These are phyloP conservation scores for Silene uniflora DNA, from an alignment of 148 eudicot genomes.

Conservation along the genomic window DNA sequence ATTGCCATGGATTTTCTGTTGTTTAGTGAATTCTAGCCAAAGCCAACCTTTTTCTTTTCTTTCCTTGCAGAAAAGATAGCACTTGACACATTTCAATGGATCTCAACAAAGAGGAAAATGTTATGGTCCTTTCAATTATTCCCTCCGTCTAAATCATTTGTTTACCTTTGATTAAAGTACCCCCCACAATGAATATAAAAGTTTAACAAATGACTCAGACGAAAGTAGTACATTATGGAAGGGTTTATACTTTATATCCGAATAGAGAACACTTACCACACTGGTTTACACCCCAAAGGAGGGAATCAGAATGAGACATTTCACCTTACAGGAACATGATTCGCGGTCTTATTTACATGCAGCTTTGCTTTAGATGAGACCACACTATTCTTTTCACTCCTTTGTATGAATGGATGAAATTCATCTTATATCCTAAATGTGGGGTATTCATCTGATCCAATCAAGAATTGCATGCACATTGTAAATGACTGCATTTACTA, in stretches of 20 bases:
- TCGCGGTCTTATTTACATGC: not conserved
- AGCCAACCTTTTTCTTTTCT: not conserved
- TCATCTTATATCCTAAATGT: not conserved
- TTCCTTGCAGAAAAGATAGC: not conserved
- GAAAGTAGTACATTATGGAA: not conserved
- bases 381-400: not conserved
- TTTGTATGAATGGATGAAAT: not conserved
- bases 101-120: not conserved
- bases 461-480: not conserved
- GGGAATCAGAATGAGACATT: not conserved
- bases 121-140: conserved; percentile 4
- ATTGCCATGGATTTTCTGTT: conserved; percentile 1
- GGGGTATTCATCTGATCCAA: not conserved
- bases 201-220: not conserved
- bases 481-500: not conserved
- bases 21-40: not conserved
- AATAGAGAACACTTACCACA: conserved; percentile 8
- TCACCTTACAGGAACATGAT: conserved; percentile 5
- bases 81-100: conserved; percentile 1
- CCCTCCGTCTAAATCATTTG: no score
- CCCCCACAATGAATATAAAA: no score
- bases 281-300: not conserved
- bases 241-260: not conserved
- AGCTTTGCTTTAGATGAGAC: not conserved
- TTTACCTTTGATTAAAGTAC: no score